These are phyloP conservation scores for Antitrichia curtipendula DNA, from an alignment of 225 moss, liverwort and hornwort species.

Conservation along the genomic window DNA sequence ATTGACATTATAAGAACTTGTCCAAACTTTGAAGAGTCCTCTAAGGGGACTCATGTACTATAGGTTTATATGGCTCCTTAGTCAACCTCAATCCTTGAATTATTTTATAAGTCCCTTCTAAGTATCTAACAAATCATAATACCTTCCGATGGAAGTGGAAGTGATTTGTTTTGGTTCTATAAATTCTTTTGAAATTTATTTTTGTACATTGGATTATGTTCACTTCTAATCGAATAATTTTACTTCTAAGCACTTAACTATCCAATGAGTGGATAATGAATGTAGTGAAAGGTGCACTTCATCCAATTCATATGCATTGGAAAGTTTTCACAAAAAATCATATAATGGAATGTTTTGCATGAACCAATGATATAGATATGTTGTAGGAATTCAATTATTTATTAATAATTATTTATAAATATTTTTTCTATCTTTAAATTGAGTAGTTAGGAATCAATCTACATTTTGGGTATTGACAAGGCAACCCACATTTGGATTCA, in stretches of 20 bases:
- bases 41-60: too few relatives aligned
- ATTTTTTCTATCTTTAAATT: rapidly evolving
- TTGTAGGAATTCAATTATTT: not conserved
- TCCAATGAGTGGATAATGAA: rapidly evolving
- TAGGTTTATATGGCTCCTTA: rapidly evolving
- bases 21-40: too few relatives aligned
- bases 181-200: rapidly evolving
- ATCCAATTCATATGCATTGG: too few relatives aligned
- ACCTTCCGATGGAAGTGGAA: not conserved
- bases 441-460: rapidly evolving
- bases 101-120: rapidly evolving
- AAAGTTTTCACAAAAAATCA: not conserved
- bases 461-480: too few relatives aligned
- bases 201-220: rapidly evolving
- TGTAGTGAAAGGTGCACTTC: not conserved
- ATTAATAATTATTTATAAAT: too few relatives aligned
- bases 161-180: rapidly evolving
- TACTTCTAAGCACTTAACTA: rapidly evolving
- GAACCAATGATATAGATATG: not conserved
- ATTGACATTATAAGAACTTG: too few relatives aligned
- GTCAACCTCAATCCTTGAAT: rapidly evolving
- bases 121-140: not conserved
- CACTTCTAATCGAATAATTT: rapidly evolving
- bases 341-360: not conserved
- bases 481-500: not conserved